Conservation (phyloP, 768 basidiomycete genomes). For the Amanita subjunquillea region DNA sequence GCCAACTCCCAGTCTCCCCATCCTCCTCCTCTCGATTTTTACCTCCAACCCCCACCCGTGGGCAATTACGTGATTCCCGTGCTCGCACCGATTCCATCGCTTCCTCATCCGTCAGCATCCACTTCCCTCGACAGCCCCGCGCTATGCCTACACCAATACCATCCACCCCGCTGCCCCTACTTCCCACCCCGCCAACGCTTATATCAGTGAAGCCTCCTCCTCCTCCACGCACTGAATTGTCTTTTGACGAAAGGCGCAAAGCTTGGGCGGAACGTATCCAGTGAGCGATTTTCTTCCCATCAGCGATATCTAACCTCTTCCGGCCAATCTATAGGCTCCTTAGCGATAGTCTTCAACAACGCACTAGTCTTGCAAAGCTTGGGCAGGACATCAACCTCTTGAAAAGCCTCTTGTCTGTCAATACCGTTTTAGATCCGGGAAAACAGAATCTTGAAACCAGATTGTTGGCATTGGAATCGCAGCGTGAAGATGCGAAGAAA, state of each 20-base stretch:
- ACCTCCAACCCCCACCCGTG: not conserved
- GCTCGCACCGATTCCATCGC: constrained; percentile 5
- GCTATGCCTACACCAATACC: not conserved
- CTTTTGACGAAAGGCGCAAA: constrained; percentile 10
- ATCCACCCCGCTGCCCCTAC: constrained; percentile 8
- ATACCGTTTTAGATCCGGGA: constrained; percentile 10
- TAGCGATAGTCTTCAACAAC: constrained; percentile 6
- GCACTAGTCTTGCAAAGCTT: constrained; percentile 9
- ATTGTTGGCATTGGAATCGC: constrained; percentile 11
- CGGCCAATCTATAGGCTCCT: constrained; percentile 3
- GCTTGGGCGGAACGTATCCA: constrained; percentile 17
- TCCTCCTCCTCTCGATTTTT: not conserved
- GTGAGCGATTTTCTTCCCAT: constrained; percentile 7
- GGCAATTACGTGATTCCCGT: not conserved
- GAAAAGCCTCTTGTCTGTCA: constrained; percentile 9
- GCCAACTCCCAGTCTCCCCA: not conserved
- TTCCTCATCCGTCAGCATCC: constrained; percentile 4
- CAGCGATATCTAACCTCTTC: not conserved
- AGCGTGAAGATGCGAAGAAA: constrained; percentile 13
- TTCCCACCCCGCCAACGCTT: constrained; percentile 10
- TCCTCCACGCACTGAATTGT: constrained; percentile 5
- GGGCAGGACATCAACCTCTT: constrained; percentile 10
- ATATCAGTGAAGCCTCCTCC: constrained; percentile 5
- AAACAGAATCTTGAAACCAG: constrained; percentile 8
- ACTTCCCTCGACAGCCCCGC: not conserved